Base-by-base conservation (phyloP, 441 rosid genomes). In the Adansonia rubrostipa region DNA sequence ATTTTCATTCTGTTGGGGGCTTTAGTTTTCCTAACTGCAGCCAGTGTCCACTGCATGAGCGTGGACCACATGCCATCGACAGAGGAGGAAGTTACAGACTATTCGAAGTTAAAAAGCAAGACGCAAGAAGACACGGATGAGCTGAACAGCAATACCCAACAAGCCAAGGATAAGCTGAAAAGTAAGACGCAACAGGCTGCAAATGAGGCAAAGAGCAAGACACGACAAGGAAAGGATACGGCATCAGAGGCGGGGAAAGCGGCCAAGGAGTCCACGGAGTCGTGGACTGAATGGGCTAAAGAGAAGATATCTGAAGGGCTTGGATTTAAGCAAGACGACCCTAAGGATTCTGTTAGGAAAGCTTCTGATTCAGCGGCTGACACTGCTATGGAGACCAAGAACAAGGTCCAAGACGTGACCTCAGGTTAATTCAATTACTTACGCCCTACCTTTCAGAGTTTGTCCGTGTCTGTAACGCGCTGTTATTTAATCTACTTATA, bases 281-380 rank as follows among this genome's bases (percentile, higher is more conserved):
- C 92, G 0, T 90, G 90, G 92, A 72, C 86, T 0, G 87, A 71
- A 44, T 87, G 93, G 92, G 88, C 88, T 0, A 88, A 90, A 82
- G 92, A 82, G 71, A 88, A 86, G 78, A 70, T 86, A 33, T 77
- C 91, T 0, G 85, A 72, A 71, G 86, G 87, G 2, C 63, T 86
- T 8, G 88, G 90, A 36, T 42, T 85, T 5, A 88, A 85, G 75
- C 86, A 73, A 19, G 88, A 85, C 0, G 87, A 82, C 1, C 1
- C 42, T 24, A 76, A 75, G 77, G 85, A 77, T 14, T 22, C 83
- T 0, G 87, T 83, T 15, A 56, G 76, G 75, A 71, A 53, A 60
- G 83, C 80, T 17, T 84, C 82, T 4, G 85, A 83, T 56, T 42
- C 66, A 4, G 57, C 33, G 19, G 4, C 58, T 15, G 73, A 22